Conservation (phyloP, 805 yeast species). For the Wickerhamiella siamensis region DNA sequence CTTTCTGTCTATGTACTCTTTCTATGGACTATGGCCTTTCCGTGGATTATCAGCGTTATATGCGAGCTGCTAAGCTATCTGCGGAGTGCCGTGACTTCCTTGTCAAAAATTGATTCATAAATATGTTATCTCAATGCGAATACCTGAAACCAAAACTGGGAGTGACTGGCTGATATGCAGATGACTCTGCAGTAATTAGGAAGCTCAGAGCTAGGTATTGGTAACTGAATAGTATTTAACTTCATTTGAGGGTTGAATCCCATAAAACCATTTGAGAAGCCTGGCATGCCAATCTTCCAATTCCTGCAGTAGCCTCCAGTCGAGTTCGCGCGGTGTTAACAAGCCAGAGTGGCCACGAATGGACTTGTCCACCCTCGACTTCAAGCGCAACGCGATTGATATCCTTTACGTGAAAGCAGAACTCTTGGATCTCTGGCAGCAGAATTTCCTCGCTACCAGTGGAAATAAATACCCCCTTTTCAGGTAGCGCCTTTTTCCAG, state of each 20-base stretch:
- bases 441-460: slow-evolving; percentile 34
- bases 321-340: slow-evolving; percentile 30
- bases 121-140: too few species aligned
- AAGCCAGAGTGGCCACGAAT: slow-evolving; percentile 36
- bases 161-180: too few species aligned
- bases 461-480: slow-evolving; percentile 28
- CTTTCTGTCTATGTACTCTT: too few species aligned
- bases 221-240: too few species aligned
- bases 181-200: too few species aligned
- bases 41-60: too few species aligned
- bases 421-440: slow-evolving; percentile 26
- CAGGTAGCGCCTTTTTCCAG: slow-evolving; percentile 33
- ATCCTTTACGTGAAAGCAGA: slow-evolving; percentile 20
- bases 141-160: too few species aligned
- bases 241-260: slow-evolving; percentile 20
- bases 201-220: too few species aligned
- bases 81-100: too few species aligned
- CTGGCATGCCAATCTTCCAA: slow-evolving; percentile 28
- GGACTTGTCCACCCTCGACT: slow-evolving; percentile 27
- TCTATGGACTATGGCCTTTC: too few species aligned
- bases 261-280: slow-evolving; percentile 34
- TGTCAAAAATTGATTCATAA: too few species aligned
- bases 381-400: slow-evolving; percentile 26
- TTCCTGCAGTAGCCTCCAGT: slow-evolving; percentile 32
- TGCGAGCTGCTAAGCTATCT: too few species aligned